Percentiles rank a stretch among this genome's conserved stretches.
Evolutionary conservation across 1,284 basidiomycete genomes (phyloP).

Genomic region (Apiotrichum akiyoshidainum): DNA sequence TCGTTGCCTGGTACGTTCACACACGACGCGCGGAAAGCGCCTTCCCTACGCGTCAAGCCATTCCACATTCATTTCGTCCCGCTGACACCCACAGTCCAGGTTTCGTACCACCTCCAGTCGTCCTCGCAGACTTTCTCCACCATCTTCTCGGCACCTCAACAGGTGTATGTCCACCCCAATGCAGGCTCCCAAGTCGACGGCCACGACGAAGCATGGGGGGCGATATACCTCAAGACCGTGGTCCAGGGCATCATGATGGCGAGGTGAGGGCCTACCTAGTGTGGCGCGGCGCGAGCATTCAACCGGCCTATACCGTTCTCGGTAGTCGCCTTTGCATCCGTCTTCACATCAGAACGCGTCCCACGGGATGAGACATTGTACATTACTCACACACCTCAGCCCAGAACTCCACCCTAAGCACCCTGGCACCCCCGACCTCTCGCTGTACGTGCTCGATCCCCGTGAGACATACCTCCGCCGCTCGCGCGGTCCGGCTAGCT

Average conservation of each 20-base stretch:
- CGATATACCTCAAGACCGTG: slow-evolving; percentile 46
- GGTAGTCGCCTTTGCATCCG: not conserved
- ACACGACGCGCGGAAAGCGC: not conserved
- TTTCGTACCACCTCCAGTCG: slow-evolving; percentile 42
- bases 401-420: slow-evolving; percentile 42
- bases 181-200: slow-evolving; percentile 23
- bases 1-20: slow-evolving; percentile 39
- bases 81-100: slow-evolving; percentile 30
- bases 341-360: not conserved
- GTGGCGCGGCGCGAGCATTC: not conserved
- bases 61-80: not conserved
- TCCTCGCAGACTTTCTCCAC: slow-evolving; percentile 40
- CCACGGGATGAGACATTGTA: not conserved
- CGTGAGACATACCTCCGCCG: slow-evolving; percentile 43
- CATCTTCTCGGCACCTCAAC: slow-evolving; percentile 35
- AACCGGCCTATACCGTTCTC: not conserved
- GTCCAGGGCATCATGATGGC: slow-evolving; percentile 44
- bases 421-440: slow-evolving; percentile 36
- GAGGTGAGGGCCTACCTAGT: slow-evolving; percentile 29
- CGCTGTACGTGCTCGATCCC: slow-evolving; percentile 46
- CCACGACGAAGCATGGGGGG: slow-evolving; percentile 42
- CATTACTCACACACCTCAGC: slow-evolving; percentile 21
- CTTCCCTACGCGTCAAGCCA: not conserved
- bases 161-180: slow-evolving; percentile 45
- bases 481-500: slow-evolving; percentile 22